Base-by-base conservation (phyloP, 768 basidiomycete species). In the Mrakia hoshinonis region DNA sequence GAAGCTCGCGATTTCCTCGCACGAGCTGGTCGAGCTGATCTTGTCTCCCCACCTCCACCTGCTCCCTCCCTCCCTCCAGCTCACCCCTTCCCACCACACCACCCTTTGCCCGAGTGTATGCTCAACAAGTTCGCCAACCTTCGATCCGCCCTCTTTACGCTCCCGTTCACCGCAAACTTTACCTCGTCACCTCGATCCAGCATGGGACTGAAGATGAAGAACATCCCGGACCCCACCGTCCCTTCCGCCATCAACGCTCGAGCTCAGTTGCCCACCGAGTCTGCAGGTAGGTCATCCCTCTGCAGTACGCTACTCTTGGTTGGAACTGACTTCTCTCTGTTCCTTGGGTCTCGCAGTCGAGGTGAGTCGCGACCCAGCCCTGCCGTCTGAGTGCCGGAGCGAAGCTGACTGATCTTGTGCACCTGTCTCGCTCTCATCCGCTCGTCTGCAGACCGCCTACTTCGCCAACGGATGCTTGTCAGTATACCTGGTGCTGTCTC, bases 401-500 rank as follows among this genome's bases (percentile, higher is more conserved):
- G 48, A 65, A 48, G 68, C 61, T 69, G 68, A 69, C 69, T n/a
- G 39, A 63, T n/a, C 48, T 52, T n/a, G n/a, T n/a, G n/a, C n/a
- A n/a, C n/a, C n/a, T n/a, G n/a, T n/a, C n/a, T n/a, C 24, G 13
- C 48, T 34, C 36, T 49, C 26, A 38, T 18, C 6, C 34, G n/a
- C 31, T 36, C 18, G 20, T 54, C 10, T 24, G 34, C 7, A 66
- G 65, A 12, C 46, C 13, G 65, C 46, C 4, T 31, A 31, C 65
- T 66, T 66, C 24, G 65, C 65, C 20, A 46, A 46, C 5, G 67
- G 67, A 5, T 68, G 67, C 67, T 68, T 68, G 67, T 68, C 3
- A 12, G 65, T 67, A 4, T 15, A 22, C 31, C 9, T 18, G 3
- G 1, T 34, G 12, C 34, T 20, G 18, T 65, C n/a, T 7, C 6